These are phyloP conservation scores for Trichophaea hybrida DNA, from an alignment of 2,329 filamentous ascomycete species.

Conservation along the genomic window DNA sequence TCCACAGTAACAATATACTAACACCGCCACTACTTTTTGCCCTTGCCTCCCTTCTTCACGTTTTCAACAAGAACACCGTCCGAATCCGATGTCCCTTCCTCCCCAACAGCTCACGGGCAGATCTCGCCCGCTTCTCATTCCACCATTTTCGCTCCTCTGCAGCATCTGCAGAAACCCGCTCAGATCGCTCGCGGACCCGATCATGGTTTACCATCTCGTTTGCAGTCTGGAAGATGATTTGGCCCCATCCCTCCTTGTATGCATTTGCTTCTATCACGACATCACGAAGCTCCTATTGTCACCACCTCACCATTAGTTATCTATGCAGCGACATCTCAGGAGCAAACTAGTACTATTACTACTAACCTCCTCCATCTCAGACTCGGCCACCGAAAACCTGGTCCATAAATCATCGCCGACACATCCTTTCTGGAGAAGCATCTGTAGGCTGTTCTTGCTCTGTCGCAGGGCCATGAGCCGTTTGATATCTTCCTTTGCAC, in stretches of 20 bases:
- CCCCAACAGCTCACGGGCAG: conserved; percentile 71
- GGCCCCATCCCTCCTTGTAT: conserved; percentile 75
- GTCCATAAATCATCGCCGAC: conserved; percentile 95
- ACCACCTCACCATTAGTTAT: neutral
- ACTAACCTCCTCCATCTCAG: conserved; percentile 70
- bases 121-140: conserved; percentile 57
- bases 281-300: conserved; percentile 57
- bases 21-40: neutral
- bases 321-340: neutral
- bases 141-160: conserved; percentile 77
- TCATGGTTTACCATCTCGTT: conserved; percentile 89
- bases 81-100: conserved; percentile 46
- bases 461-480: conserved; percentile 78
- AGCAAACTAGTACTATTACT: neutral
- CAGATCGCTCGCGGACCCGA: conserved; percentile 56
- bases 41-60: conserved; percentile 11
- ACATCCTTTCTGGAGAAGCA: conserved; percentile 73
- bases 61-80: conserved; percentile 64
- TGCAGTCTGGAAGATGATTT: conserved; percentile 90
- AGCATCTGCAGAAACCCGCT: conserved; percentile 57
- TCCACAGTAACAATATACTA: neutral
- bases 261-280: conserved; percentile 92
- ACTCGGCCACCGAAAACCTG: conserved; percentile 78
- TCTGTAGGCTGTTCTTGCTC: conserved; percentile 74
- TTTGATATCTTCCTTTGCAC: conserved; percentile 84